phyloP scores from a whole-genome alignment of 2,329 filamentous ascomycete species.

The Tolypocladium inflatum region DNA sequence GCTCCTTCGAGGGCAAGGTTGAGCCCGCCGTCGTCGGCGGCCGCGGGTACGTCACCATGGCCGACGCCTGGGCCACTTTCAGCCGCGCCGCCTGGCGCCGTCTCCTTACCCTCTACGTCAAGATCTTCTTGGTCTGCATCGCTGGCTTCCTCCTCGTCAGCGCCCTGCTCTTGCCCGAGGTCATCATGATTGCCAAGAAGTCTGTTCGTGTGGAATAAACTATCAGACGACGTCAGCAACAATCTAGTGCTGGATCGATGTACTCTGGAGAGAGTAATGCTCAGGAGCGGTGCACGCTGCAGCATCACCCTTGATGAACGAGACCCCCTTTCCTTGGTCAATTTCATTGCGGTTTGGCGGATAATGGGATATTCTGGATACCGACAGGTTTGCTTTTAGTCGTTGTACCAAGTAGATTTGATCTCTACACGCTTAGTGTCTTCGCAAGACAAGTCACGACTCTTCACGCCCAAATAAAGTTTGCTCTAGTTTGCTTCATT shows the following conservation, averaged over 20 bases:
- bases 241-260: neutral
- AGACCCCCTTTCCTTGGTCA: neutral
- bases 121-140: slow-evolving; percentile 52
- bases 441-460: neutral
- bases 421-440: neutral
- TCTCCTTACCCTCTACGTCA: slow-evolving; percentile 65
- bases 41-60: slow-evolving; percentile 58
- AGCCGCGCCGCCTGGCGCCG: slow-evolving; percentile 62
- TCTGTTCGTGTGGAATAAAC: slow-evolving; percentile 3
- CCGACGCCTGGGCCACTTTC: slow-evolving; percentile 74
- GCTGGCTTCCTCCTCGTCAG: slow-evolving; percentile 35
- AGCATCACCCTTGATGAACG: neutral
- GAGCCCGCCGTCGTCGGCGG: slow-evolving; percentile 67
- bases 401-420: neutral
- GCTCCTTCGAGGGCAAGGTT: slow-evolving; percentile 69
- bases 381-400: neutral
- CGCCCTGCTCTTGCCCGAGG: slow-evolving; percentile 40
- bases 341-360: neutral
- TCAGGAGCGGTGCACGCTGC: neutral
- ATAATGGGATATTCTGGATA: neutral
- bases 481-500: neutral
- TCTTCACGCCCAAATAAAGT: neutral
- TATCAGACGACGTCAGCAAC: neutral
- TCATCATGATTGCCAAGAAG: slow-evolving; percentile 28
- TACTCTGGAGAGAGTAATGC: neutral